Base-by-base conservation (phyloP, 1,284 basidiomycete species). In the Sporisorium reilianum region DNA sequence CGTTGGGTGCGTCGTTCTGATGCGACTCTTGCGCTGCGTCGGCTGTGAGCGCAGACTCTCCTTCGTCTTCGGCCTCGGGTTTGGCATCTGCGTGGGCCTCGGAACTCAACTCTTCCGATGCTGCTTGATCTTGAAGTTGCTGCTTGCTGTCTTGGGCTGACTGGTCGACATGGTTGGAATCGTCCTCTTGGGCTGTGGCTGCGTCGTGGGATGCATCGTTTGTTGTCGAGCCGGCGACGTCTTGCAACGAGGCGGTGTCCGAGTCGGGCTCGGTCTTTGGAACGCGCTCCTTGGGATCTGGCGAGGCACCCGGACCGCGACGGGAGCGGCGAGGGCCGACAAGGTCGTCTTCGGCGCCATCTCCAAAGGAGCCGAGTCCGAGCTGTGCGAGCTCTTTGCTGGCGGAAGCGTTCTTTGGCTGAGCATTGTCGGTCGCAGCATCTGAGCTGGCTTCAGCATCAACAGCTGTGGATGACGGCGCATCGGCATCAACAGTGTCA, bases 321-420 rank as follows among this genome's bases (percentile, higher is more conserved):
- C 70, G 69, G 38, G 69, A 71, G 23, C 78, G 53, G 25, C 77
- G 60, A 14, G 78, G 78, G 1, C 64, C 74, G 2, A 70, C 34
- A 7, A 72, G 51, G n/a, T 53, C 71, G 10, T 71, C 73, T 11
- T 72, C 70, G 8, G 53, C 69, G 22, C 63, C 69, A 38, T 80
- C 78, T 18, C 78, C 77, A 14, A 78, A 68, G 6, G 64, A 64
- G 48, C 50, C 48, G 16, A 80, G 60, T 1, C 78, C 78, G 12
- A 78, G 70, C 48, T 75, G 67, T 25, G 77, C 66, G 23, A 80
- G 68, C 44, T 78, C 78, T 45, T 80, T 80, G 61, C 60, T 70
- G 16, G 64, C 53, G 8, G 74, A 59, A 5, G 59, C 32, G 25
- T 25, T 42, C 40, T 60, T 70, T n/a, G 53, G 26, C 20, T 48